Evolutionary conservation across 2,329 filamentous ascomycete genomes (phyloP).

Genomic region (Stemphylium lycopersici): DNA sequence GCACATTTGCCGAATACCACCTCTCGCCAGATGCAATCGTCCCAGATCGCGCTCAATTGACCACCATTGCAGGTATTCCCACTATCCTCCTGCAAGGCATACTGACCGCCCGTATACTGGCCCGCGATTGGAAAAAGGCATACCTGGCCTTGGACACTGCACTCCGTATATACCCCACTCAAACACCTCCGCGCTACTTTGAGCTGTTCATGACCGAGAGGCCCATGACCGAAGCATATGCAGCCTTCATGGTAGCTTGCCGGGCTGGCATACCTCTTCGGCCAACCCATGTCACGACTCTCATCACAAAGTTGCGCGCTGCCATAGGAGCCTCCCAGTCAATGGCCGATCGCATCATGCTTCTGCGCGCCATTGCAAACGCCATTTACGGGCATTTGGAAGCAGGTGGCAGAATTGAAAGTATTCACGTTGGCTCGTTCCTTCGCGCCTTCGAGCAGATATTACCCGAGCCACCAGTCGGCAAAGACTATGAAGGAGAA

Average conservation of each 20-base stretch:
- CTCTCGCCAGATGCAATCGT: conserved; percentile 55
- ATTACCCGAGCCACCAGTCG: conserved; percentile 26
- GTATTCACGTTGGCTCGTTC: conserved; percentile 48
- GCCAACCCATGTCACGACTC: conserved; percentile 36
- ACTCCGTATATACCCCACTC: conserved; percentile 54
- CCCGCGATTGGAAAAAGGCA: conserved; percentile 54
- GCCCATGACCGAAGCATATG: conserved; percentile 55
- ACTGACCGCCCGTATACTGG: conserved; percentile 53
- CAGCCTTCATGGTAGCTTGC: conserved; percentile 56
- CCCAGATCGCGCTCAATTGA: conserved; percentile 48
- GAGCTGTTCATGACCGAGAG: conserved; percentile 54
- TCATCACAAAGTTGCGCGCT: conserved; percentile 43
- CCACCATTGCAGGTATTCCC: conserved; percentile 46
- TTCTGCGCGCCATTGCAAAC: conserved; percentile 50
- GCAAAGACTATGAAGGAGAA: conserved; percentile 25
- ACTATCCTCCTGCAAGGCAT: conserved; percentile 57
- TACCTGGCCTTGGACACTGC: conserved; percentile 59
- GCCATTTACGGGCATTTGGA: conserved; percentile 52
- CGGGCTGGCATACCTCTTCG: conserved; percentile 50
- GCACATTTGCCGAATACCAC: conserved; percentile 55
- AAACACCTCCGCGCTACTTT: conserved; percentile 52
- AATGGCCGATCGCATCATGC: conserved; percentile 29
- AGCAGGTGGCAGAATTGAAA: conserved; percentile 44
- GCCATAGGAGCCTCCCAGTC: conserved; percentile 21
- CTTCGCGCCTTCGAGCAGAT: conserved; percentile 43